Conservation (phyloP, 805 yeast genomes). For the Phaffomyces opuntiae region DNA sequence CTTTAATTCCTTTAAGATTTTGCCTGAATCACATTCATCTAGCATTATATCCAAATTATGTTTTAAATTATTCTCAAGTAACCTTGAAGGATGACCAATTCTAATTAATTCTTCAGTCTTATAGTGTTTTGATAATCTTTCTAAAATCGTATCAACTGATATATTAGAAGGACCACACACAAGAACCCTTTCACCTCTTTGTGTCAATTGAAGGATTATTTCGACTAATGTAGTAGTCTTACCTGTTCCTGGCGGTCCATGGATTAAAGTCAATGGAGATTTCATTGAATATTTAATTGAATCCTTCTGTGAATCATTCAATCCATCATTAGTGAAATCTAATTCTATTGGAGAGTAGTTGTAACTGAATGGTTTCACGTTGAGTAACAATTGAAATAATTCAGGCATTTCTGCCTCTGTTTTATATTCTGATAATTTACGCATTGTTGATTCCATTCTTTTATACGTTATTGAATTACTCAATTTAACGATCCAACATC, state of each 20-base stretch:
- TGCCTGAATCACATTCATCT: slow-evolving; percentile 49
- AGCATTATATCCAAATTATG: slow-evolving; percentile 76
- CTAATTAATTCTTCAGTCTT: slow-evolving; percentile 52
- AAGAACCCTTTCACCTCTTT: slow-evolving; percentile 52
- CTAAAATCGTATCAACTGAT: slow-evolving; percentile 85
- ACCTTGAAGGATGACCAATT: slow-evolving; percentile 90
- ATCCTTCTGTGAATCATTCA: slow-evolving; percentile 54
- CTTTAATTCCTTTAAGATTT: slow-evolving; percentile 59
- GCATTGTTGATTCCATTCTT: slow-evolving; percentile 72
- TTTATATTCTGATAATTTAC: slow-evolving; percentile 47
- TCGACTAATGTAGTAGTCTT: slow-evolving; percentile 82
- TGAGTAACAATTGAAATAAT: slow-evolving; percentile 42
- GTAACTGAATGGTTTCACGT: slow-evolving; percentile 29
- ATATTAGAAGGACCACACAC: slow-evolving; percentile 95
- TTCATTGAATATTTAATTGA: slow-evolving; percentile 65
- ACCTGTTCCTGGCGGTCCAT: slow-evolving; percentile 81
- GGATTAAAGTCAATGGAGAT: slow-evolving; percentile 54
- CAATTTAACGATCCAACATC: slow-evolving; percentile 53
- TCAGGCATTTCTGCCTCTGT: slow-evolving; percentile 25
- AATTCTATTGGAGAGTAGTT: slow-evolving; percentile 27
- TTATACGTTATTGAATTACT: slow-evolving; percentile 66
- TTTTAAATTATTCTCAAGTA: slow-evolving; percentile 49
- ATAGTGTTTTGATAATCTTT: slow-evolving; percentile 45
- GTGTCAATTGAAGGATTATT: slow-evolving; percentile 63
- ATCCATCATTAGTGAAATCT: slow-evolving; percentile 4